phyloP scores from a whole-genome alignment of 1,284 basidiomycete genomes.

The Phlebopus sp. region DNA sequence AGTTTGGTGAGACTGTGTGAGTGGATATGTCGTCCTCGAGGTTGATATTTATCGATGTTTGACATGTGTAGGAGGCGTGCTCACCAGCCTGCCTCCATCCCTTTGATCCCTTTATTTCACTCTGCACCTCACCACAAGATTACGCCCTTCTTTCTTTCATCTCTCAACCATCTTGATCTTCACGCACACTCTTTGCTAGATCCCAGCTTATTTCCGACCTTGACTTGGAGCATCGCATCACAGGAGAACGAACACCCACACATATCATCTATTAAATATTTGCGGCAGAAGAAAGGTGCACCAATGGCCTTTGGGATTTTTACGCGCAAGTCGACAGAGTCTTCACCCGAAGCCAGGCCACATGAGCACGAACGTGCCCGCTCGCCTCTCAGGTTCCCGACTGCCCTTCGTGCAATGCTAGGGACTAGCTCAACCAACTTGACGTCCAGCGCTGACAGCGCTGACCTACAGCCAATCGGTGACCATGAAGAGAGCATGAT shows the following conservation, averaged over 20 bases:
- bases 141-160: no score
- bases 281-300: not conserved
- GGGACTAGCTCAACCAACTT: conserved; percentile 22
- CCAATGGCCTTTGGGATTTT: conserved; percentile 54
- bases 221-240: no score
- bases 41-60: not conserved
- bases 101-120: no score
- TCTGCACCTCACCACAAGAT: no score
- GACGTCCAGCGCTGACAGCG: conserved; percentile 13
- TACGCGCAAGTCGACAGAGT: conserved; percentile 35
- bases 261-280: no score
- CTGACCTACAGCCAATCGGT: conserved; percentile 8
- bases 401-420: conserved; percentile 21
- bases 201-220: no score
- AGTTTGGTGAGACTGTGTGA: no score
- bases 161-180: not conserved
- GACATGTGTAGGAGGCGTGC: no score
- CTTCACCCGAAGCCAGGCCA: conserved; percentile 2
- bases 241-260: no score
- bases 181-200: no score
- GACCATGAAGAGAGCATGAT: conserved; percentile 8
- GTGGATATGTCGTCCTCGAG: no score
- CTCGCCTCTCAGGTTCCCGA: conserved; percentile 27
- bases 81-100: no score
- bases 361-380: conserved; percentile 14